Percentiles rank a stretch among this genome's conserved stretches.
These are phyloP conservation scores for Sporothrix brunneoviolacea DNA, from an alignment of 2,329 filamentous ascomycete genomes.

Conservation along the genomic window DNA sequence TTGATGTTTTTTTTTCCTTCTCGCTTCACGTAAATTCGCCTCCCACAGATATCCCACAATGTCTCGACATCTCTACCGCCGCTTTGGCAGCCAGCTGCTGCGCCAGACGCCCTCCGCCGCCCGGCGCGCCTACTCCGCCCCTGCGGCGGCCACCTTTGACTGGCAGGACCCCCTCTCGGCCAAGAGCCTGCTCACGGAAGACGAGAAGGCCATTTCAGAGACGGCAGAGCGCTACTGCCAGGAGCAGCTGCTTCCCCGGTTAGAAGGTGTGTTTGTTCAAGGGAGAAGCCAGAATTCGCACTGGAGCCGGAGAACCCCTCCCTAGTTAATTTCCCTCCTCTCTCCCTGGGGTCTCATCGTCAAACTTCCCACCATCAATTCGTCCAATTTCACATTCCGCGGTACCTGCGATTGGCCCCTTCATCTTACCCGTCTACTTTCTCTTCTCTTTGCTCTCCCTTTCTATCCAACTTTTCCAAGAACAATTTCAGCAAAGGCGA, in stretches of 20 bases:
- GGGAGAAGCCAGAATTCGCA: too few species aligned
- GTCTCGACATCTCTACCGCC: conserved; percentile 17
- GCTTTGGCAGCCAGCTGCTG: conserved; percentile 13
- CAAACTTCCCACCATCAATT: too few species aligned
- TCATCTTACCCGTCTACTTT: neutral
- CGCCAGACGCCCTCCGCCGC: conserved; percentile 9
- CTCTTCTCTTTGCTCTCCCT: neutral
- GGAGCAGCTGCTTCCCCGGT: conserved; percentile 75
- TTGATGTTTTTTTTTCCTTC: neutral
- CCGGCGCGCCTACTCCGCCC: conserved; percentile 15
- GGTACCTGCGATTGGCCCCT: too few species aligned
- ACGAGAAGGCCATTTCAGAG: conserved; percentile 83
- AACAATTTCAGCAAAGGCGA: neutral
- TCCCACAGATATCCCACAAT: too few species aligned
- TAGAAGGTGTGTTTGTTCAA: conserved; percentile 61
- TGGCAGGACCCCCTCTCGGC: conserved; percentile 85
- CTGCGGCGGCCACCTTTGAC: conserved; percentile 50
- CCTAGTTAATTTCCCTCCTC: neutral
- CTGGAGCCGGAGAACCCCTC: too few species aligned
- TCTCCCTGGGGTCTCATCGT: too few species aligned
- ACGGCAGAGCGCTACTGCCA: conserved; percentile 93
- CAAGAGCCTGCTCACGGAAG: conserved; percentile 73
- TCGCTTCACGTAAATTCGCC: too few species aligned
- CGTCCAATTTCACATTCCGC: too few species aligned
- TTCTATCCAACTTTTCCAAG: conserved; percentile 1